phyloP scores from a whole-genome alignment of 176 grass and related monocot species.

The Calamus simplicifolius region DNA sequence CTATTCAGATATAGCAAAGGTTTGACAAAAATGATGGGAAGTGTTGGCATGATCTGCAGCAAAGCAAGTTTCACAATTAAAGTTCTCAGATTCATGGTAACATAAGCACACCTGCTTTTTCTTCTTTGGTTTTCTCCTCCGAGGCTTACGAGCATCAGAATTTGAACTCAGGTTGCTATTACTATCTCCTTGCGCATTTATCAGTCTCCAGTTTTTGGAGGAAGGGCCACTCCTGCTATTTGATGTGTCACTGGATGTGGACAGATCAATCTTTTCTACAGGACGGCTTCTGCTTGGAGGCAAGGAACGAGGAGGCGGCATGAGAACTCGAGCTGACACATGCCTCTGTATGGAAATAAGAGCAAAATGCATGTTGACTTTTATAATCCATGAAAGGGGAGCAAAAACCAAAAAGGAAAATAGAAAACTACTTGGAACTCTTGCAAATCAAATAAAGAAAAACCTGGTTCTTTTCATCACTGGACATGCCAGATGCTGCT shows the following conservation, averaged over 20 bases:
- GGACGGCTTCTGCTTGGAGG: slow-evolving; percentile 57
- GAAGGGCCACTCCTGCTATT: slow-evolving; percentile 40
- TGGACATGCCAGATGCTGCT: slow-evolving; percentile 89
- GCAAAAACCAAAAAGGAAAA: not conserved
- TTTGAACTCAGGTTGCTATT: slow-evolving; percentile 82
- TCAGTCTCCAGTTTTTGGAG: slow-evolving; percentile 43
- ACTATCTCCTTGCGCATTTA: slow-evolving; percentile 31
- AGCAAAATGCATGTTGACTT: not conserved
- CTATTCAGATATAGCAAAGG: too few species aligned
- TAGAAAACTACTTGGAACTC: slow-evolving; percentile 4
- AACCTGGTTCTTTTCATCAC: slow-evolving; percentile 98
- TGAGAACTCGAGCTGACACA: slow-evolving; percentile 79
- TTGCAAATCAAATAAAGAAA: not conserved
- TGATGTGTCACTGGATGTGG: slow-evolving; percentile 68
- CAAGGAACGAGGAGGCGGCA: slow-evolving; percentile 85
- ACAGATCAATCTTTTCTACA: slow-evolving; percentile 39
- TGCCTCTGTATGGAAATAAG: slow-evolving; percentile 40
- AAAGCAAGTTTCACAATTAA: too few species aligned
- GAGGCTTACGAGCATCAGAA: slow-evolving; percentile 83
- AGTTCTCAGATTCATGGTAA: too few species aligned
- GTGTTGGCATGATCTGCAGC: too few species aligned
- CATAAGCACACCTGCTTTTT: slow-evolving; percentile 57
- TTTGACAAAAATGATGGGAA: too few species aligned
- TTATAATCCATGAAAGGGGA: too few species aligned
- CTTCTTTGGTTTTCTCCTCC: slow-evolving; percentile 94